Conservation (phyloP, 805 yeast genomes). For the Citeromyces matritensis region DNA sequence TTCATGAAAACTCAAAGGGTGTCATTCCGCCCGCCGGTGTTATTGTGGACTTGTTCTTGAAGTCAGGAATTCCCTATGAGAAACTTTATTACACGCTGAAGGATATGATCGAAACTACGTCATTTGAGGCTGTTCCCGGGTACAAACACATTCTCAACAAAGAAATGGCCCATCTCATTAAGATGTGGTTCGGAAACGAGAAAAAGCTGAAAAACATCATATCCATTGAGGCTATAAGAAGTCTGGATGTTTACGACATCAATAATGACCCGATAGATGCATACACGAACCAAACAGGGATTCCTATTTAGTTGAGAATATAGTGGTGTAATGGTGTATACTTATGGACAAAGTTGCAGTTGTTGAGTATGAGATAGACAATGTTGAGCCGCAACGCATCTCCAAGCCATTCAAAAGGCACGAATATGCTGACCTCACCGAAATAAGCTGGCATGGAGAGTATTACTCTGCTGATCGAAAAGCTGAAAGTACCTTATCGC, state of each 20-base stretch:
- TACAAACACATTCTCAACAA: slow-evolving; percentile 21
- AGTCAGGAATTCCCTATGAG: slow-evolving; percentile 49
- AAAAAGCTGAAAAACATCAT: slow-evolving; percentile 46
- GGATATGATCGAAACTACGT: slow-evolving; percentile 45
- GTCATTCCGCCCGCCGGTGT: slow-evolving; percentile 23
- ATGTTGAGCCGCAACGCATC: too few species aligned
- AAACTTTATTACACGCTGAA: slow-evolving; percentile 51
- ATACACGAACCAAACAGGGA: slow-evolving; percentile 24
- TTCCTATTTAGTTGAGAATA: slow-evolving; percentile 8
- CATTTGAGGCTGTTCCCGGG: slow-evolving; percentile 33
- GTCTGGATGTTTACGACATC: slow-evolving; percentile 28
- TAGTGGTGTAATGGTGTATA: too few species aligned
- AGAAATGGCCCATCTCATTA: slow-evolving; percentile 52
- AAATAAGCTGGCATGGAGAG: slow-evolving; percentile 19
- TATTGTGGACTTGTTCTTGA: slow-evolving; percentile 44
- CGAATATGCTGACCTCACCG: slow-evolving; percentile 5
- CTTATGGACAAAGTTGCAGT: too few species aligned
- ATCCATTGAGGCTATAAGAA: slow-evolving; percentile 25
- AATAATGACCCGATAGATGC: slow-evolving; percentile 44
- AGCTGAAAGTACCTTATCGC: too few species aligned
- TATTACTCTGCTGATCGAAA: slow-evolving; percentile 2
- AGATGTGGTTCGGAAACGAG: slow-evolving; percentile 54
- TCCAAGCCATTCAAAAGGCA: too few species aligned
- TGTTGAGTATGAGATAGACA: too few species aligned
- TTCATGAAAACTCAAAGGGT: slow-evolving; percentile 12